Evolutionary conservation across 2,329 filamentous ascomycete genomes (phyloP).

Genomic region (Ceratocystis alfenasii): DNA sequence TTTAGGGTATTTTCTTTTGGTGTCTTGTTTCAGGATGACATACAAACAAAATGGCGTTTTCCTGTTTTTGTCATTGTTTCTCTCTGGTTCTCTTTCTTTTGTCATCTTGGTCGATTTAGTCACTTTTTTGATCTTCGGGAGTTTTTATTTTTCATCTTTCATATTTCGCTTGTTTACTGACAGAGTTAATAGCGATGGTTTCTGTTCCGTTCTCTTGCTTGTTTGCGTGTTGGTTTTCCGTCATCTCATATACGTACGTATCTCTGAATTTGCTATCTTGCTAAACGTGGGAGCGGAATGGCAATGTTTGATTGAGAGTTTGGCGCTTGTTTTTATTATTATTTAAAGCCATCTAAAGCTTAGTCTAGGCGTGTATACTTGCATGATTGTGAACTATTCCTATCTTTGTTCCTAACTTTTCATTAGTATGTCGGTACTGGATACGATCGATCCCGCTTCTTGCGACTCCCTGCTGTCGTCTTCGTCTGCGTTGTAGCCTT

Average conservation of each 20-base stretch:
- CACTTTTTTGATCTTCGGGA: constrained; percentile 9
- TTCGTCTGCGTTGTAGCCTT: constrained; percentile 38
- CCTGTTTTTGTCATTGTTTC: constrained; percentile 11
- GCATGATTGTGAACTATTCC: not conserved
- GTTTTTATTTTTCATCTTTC: constrained; percentile 15
- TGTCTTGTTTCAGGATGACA: constrained; percentile 9
- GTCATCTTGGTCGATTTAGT: constrained; percentile 15
- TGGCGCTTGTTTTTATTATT: too few species aligned
- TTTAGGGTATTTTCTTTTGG: constrained; percentile 9
- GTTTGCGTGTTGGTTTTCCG: constrained; percentile 16
- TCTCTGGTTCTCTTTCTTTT: constrained; percentile 19
- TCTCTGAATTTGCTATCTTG: not conserved
- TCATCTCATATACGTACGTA: constrained; percentile 29
- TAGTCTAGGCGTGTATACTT: too few species aligned
- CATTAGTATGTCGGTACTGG: constrained; percentile 46
- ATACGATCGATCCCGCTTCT: constrained; percentile 50
- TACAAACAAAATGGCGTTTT: constrained; percentile 19
- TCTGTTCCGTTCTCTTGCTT: constrained; percentile 16
- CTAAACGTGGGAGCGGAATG: too few species aligned
- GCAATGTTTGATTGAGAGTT: too few species aligned
- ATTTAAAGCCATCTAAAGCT: too few species aligned
- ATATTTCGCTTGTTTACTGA: constrained; percentile 15
- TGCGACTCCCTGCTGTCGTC: constrained; percentile 30
- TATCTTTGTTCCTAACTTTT: not conserved
- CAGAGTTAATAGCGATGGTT: not conserved